A percentile compares a stretch with the other conserved stretches of the same genome.
Evolutionary conservation across 2,329 filamentous ascomycete species (phyloP).

Genomic region (Penicillium sp.): DNA sequence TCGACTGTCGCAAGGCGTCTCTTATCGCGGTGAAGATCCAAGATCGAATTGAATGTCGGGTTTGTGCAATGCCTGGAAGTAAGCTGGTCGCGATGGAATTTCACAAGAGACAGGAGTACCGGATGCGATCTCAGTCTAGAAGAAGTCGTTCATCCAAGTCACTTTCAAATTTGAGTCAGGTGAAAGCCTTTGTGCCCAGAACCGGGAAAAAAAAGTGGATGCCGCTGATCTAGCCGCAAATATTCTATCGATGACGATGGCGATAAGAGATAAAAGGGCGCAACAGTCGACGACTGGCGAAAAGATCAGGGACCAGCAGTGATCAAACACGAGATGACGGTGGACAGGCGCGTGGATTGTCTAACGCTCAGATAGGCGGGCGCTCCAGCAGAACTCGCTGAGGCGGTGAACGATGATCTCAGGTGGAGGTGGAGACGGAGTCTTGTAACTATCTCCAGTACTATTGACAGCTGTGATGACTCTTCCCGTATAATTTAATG

Average conservation of each 20-base stretch:
- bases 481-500: too few species aligned
- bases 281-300: neutral
- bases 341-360: conserved; percentile 18
- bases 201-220: neutral
- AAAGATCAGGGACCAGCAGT: conserved; percentile 6
- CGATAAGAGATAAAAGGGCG: neutral
- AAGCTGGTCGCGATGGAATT: neutral
- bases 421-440: neutral
- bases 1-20: conserved; percentile 1
- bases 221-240: neutral
- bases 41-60: neutral
- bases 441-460: too few species aligned
- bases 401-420: conserved; percentile 7
- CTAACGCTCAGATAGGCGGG: conserved; percentile 15
- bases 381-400: conserved; percentile 4
- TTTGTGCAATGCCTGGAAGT: neutral
- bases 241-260: neutral
- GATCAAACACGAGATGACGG: conserved; percentile 14
- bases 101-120: conserved; percentile 6
- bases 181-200: conserved; percentile 10
- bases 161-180: conserved; percentile 12
- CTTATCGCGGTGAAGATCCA: conserved; percentile 9
- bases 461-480: too few species aligned
- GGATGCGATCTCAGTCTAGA: conserved; percentile 9
- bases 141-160: conserved; percentile 19